phyloP scores from a whole-genome alignment of 768 basidiomycete species.

The Podaxis carcinomalis region DNA sequence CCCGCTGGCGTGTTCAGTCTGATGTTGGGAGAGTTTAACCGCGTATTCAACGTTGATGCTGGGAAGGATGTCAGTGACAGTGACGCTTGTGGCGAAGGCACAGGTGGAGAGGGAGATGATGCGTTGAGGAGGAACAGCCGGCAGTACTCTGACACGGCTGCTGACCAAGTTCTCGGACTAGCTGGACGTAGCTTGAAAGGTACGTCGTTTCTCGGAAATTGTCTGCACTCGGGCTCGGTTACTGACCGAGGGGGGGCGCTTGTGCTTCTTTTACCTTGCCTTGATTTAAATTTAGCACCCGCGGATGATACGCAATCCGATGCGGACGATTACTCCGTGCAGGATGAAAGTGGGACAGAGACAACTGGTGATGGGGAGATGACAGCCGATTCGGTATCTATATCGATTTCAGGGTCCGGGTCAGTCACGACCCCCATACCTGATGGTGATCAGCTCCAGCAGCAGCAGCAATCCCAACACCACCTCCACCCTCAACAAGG shows the following conservation, averaged over 20 bases:
- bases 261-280: conserved; percentile 17
- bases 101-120: conserved; percentile 23
- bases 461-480: conserved; percentile 12
- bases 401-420: conserved; percentile 24
- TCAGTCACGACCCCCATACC: conserved; percentile 29
- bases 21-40: conserved; percentile 90
- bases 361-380: conserved; percentile 53
- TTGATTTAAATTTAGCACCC: conserved; percentile 26
- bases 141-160: conserved; percentile 79
- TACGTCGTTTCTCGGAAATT: conserved; percentile 24
- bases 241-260: conserved; percentile 9
- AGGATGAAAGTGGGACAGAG: conserved; percentile 75
- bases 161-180: conserved; percentile 78
- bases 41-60: conserved; percentile 81
- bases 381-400: conserved; percentile 36
- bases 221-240: not conserved
- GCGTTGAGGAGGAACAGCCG: conserved; percentile 70
- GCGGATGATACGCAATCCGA: conserved; percentile 67
- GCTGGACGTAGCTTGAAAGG: conserved; percentile 64
- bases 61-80: conserved; percentile 29
- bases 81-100: conserved; percentile 21
- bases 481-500: too few relatives aligned
- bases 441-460: conserved; percentile 16
- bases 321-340: conserved; percentile 60
- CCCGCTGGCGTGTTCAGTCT: conserved; percentile 96